phyloP scores from a whole-genome alignment of 768 basidiomycete genomes.

The Imleria badia region DNA sequence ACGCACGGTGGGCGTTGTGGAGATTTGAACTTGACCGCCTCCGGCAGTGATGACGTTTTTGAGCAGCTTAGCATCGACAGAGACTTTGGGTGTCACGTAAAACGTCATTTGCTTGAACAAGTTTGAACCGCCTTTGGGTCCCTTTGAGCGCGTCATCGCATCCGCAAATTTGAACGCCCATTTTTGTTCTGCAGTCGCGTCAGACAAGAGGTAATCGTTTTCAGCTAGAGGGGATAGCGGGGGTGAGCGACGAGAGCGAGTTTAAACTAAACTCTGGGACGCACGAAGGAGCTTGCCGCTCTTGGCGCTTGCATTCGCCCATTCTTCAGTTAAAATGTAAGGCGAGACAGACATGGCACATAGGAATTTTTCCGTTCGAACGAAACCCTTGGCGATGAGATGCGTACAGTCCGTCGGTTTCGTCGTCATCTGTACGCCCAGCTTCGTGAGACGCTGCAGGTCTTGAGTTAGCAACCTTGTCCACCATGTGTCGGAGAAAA shows the following conservation, averaged over 20 bases:
- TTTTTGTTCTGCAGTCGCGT: conserved; percentile 62
- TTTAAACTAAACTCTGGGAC: conserved; percentile 25
- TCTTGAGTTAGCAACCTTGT: not conserved
- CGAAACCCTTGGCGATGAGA: conserved; percentile 64
- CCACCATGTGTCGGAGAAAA: not conserved
- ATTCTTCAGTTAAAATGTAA: conserved; percentile 60
- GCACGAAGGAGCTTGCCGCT: conserved; percentile 62
- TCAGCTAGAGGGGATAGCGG: conserved; percentile 49
- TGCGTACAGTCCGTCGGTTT: conserved; percentile 75
- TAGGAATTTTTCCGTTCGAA: conserved; percentile 87
- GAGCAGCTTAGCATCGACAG: conserved; percentile 57
- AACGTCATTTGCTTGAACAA: conserved; percentile 67
- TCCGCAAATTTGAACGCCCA: conserved; percentile 63
- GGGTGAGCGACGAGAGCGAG: not conserved
- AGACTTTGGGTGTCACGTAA: conserved; percentile 70
- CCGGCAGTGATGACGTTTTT: conserved; percentile 67
- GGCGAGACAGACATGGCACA: conserved; percentile 68
- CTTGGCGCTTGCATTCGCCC: conserved; percentile 63
- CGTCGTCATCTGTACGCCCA: conserved; percentile 66
- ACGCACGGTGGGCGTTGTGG: conserved; percentile 51
- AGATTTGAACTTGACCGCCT: conserved; percentile 67
- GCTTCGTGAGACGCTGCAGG: conserved; percentile 53
- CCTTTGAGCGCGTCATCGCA: conserved; percentile 58
- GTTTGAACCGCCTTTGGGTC: conserved; percentile 40
- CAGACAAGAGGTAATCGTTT: conserved; percentile 54